Percentiles rank a stretch among this genome's conserved stretches.
Conservation (phyloP, 139 green algal genomes). For the Microglena sp. region DNA sequence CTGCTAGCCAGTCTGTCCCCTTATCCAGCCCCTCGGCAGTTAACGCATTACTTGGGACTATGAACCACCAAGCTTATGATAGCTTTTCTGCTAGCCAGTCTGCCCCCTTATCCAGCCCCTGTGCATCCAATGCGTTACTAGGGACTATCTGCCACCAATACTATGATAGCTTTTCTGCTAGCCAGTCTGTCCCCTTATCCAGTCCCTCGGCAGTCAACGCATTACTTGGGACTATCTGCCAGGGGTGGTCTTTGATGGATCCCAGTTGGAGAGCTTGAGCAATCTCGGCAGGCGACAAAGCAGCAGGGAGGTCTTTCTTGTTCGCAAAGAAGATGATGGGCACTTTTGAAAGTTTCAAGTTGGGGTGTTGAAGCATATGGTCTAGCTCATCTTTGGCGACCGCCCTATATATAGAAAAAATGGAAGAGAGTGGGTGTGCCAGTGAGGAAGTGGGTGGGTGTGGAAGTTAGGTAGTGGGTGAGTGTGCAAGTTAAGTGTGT, state of each 20-base stretch:
- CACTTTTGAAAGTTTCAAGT: slow-evolving; percentile 25
- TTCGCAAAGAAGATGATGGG: slow-evolving; percentile 71
- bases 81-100: slow-evolving; percentile 37
- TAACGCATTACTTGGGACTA: slow-evolving; percentile 60
- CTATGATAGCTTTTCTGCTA: slow-evolving; percentile 38
- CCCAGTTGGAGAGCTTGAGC: slow-evolving; percentile 53
- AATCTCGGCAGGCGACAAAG: slow-evolving; percentile 49
- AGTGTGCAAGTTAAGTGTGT: too few relatives aligned
- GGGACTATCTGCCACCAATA: slow-evolving; percentile 35
- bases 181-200: slow-evolving; percentile 62
- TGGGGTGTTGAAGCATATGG: slow-evolving; percentile 41
- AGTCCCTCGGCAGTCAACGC: slow-evolving; percentile 66
- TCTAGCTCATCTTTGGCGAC: slow-evolving; percentile 59
- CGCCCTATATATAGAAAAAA: slow-evolving; percentile 23
- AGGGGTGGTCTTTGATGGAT: slow-evolving; percentile 58
- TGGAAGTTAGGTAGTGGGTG: too few relatives aligned
- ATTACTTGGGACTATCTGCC: slow-evolving; percentile 70
- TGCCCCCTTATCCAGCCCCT: slow-evolving; percentile 35
- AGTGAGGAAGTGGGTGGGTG: background rate
- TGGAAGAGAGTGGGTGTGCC: background rate
- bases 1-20: slow-evolving; percentile 62
- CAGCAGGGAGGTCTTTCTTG: slow-evolving; percentile 67
- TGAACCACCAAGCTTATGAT: slow-evolving; percentile 41
- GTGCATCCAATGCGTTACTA: slow-evolving; percentile 35
- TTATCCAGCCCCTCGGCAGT: slow-evolving; percentile 53